Base-by-base conservation (phyloP, 306 rosid species). In the Cucurbita maxima region DNA sequence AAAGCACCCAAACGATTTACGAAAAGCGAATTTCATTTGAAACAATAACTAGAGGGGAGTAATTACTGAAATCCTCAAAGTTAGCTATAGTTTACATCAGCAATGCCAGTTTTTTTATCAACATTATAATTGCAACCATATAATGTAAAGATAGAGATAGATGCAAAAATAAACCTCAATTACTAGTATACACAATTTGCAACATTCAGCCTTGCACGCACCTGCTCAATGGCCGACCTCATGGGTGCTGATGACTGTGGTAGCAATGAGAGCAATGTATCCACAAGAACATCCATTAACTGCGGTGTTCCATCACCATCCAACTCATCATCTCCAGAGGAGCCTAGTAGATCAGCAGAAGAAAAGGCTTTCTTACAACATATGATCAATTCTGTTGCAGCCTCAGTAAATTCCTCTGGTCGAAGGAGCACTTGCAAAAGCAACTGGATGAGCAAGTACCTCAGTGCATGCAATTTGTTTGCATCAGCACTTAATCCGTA, bases 161-260 rank as follows among this genome's bases (percentile, higher is more conserved):
- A 67, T 6, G 38, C 37, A 19, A 9, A 44, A 45, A 63, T 9
- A 63, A 41, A 41, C 6, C 20, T 12, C 22, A 8, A 58, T 22
- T 54, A 41, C 22, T 45, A 74, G 40, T 5, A 75, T 45, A 55
- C 71, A 43, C 51, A 68, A 73, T 81, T 16, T 43, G 44, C 53
- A 77, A 69, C 56, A 63, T 37, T 37, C 22, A 34, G 19, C 76
- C 48, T 58, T 58, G 61, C 73, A 41, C 73, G 34, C 19, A 91
- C 99, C 99, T 89, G 99, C 83, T 94, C 99, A 58, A 91, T 94
- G 64, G 97, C 85, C 78, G 96, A 79, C 70, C 96, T 89, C 92
- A 88, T 79, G 45, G 92, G 92, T 71, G 88, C 87, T 43, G 99
- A 85, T 74, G 99, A 89, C 83, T 91, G 88, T 56, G 96, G 99